Conservation (phyloP, 106 monocot genomes). For the Dactylorhiza incarnata region DNA sequence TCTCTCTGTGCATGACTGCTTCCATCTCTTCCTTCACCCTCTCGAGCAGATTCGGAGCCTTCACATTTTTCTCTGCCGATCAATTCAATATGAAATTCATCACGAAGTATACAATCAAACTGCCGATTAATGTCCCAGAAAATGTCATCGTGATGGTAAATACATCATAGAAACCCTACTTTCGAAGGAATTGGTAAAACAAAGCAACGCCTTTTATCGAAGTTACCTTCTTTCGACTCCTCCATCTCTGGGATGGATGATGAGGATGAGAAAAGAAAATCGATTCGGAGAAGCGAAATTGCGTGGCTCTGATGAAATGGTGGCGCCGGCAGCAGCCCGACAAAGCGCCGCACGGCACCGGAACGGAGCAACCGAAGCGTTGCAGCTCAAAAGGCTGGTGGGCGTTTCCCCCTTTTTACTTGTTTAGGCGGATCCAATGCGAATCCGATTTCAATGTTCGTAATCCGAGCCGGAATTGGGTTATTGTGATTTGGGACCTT, state of each 20-base stretch:
- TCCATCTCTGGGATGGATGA: neutral
- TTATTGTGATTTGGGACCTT: too few species aligned
- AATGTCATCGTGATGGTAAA: neutral
- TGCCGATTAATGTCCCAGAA: neutral
- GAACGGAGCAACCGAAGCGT: too few species aligned
- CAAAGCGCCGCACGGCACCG: too few species aligned
- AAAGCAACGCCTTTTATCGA: neutral
- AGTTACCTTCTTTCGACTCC: neutral
- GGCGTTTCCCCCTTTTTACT: too few species aligned
- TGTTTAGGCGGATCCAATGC: too few species aligned
- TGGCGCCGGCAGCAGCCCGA: too few species aligned
- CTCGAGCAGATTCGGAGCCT: constrained; percentile 34
- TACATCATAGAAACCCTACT: neutral
- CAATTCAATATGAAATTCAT: neutral
- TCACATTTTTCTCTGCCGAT: constrained; percentile 12
- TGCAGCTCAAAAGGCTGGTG: too few species aligned
- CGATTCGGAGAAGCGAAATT: neutral
- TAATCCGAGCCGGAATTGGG: too few species aligned
- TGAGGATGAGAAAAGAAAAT: too few species aligned
- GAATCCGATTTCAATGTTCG: too few species aligned
- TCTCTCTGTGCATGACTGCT: constrained; percentile 32
- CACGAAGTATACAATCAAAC: neutral
- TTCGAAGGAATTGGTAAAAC: neutral
- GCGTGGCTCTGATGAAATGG: too few species aligned
- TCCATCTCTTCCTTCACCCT: constrained; percentile 48